Conservation (phyloP, 345 rosid genomes). For the Arabidopsis arenosa region DNA sequence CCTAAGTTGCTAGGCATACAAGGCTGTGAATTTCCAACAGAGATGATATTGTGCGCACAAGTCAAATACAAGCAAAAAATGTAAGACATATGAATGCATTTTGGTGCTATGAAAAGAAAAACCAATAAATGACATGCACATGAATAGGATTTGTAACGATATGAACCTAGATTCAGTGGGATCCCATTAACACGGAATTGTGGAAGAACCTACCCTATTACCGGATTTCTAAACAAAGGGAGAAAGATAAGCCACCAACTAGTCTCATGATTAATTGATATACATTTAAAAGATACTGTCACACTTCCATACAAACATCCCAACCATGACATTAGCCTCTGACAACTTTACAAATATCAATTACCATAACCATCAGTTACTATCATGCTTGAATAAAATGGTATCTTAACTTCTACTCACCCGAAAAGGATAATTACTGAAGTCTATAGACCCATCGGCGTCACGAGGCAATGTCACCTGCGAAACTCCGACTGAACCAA, state of each 20-base stretch:
- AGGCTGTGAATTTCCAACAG: constrained; percentile 13
- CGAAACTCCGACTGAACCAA: constrained; percentile 63
- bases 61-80: constrained; percentile 1
- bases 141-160: not conserved
- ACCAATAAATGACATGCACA: not conserved
- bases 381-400: constrained; percentile 13
- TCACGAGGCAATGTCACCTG: constrained; percentile 90
- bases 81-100: not conserved
- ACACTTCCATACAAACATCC: constrained; percentile 8
- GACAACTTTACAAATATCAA: constrained; percentile 6
- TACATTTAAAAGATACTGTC: not conserved
- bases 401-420: constrained; percentile 55
- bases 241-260: constrained; percentile 5
- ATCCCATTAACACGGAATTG: not conserved
- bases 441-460: constrained; percentile 84
- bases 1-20: not conserved
- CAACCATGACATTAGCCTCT: not conserved
- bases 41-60: constrained; percentile 13
- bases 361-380: constrained; percentile 15
- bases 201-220: constrained; percentile 6
- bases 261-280: not conserved
- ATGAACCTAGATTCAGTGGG: not conserved
- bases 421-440: constrained; percentile 81
- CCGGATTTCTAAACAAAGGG: constrained; percentile 1
- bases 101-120: not conserved